Percentiles rank a stretch among this genome's conserved stretches.
Evolutionary conservation across 768 basidiomycete genomes (phyloP).

Genomic region (Hydnomerulius pinastri): DNA sequence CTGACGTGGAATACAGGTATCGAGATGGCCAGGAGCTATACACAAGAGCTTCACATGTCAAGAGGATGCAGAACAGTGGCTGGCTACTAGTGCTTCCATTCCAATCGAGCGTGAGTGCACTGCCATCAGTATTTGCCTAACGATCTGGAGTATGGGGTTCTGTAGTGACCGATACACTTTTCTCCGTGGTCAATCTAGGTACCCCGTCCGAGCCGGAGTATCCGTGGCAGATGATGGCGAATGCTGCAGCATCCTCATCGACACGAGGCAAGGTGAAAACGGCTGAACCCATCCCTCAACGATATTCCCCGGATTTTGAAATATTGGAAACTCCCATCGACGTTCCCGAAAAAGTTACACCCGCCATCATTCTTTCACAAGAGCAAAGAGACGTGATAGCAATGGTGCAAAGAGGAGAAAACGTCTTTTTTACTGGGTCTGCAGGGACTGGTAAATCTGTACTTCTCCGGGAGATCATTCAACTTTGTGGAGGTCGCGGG

Average conservation of each 20-base stretch:
- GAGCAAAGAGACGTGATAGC: conserved; percentile 54
- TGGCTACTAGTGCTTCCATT: too few species aligned
- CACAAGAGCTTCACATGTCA: conserved; percentile 53
- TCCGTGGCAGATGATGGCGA: not conserved
- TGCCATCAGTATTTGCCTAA: too few species aligned
- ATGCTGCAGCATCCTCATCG: not conserved
- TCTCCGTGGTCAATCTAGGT: too few species aligned
- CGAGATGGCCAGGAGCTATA: conserved; percentile 51
- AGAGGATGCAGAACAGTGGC: conserved; percentile 54
- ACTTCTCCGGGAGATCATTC: too few species aligned
- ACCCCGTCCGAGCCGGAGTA: not conserved
- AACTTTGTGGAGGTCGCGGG: too few species aligned
- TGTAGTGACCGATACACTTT: not conserved
- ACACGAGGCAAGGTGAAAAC: not conserved
- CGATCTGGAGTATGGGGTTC: too few species aligned
- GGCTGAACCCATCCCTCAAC: conserved; percentile 4
- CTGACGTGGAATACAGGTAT: conserved; percentile 40
- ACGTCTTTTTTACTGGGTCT: conserved; percentile 85
- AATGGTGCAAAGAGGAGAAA: conserved; percentile 58
- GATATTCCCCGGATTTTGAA: not conserved
- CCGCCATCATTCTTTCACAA: conserved; percentile 43
- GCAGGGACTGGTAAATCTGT: too few species aligned
- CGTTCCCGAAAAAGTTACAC: not conserved
- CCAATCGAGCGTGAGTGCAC: conserved; percentile 20
- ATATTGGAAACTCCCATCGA: not conserved